phyloP scores from a whole-genome alignment of 441 rosid genomes.

The Macaranga tanarius region DNA sequence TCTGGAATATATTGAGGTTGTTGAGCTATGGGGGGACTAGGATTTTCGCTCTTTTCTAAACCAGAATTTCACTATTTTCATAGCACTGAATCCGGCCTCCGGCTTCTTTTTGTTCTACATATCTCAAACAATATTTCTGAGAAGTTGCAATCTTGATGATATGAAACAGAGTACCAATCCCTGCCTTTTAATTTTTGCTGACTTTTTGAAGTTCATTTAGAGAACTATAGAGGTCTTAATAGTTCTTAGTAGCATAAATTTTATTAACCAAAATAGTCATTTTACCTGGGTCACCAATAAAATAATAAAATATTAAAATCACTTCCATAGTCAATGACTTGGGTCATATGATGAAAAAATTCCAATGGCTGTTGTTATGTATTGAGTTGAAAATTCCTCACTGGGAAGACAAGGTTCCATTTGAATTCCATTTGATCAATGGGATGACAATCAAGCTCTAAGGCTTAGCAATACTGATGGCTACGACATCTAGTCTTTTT shows the following conservation, averaged over 20 bases:
- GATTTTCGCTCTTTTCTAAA: not conserved
- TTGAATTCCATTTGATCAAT: not conserved
- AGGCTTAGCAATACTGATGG: not conserved
- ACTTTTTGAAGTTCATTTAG: not conserved
- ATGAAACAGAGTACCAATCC: not conserved
- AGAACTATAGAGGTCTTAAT: not conserved
- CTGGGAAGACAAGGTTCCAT: not conserved
- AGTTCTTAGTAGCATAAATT: not conserved
- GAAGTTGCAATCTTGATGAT: not conserved
- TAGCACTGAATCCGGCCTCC: not conserved
- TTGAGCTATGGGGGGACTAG: not conserved
- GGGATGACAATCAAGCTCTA: not conserved
- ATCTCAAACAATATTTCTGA: not conserved
- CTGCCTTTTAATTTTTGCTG: not conserved
- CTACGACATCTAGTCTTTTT: not conserved
- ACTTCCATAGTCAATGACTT: not conserved
- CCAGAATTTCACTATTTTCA: not conserved
- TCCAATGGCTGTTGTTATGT: too few species aligned
- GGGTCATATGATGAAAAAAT: not conserved
- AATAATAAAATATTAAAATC: not conserved
- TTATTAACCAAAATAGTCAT: not conserved
- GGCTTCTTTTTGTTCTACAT: not conserved
- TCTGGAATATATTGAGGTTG: conserved; percentile 6
- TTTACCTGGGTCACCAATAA: not conserved
- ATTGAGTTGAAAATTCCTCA: not conserved